Evolutionary conservation across 345 rosid genomes (phyloP), one percentile per base, ranked within the genome.

Genomic region (Salix brachista): DNA sequence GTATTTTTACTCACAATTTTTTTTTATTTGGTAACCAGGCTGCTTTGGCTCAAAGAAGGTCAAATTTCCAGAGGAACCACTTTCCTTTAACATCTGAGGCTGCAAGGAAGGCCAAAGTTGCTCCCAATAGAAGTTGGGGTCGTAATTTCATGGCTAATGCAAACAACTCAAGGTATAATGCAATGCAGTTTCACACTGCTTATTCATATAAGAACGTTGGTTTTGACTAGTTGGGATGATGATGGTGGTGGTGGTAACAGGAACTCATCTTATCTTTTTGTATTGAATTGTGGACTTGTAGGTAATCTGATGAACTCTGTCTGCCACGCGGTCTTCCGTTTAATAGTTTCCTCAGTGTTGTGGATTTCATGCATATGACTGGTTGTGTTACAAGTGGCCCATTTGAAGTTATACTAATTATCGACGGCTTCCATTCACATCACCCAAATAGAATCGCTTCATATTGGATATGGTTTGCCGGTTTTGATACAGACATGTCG

Each of bases 1-100:
- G 28, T 21, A 4, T 6, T 8, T 2, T 12, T 70, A 14, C n/a
- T 19, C 25, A 11, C 8, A 17, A 30, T 30, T 30, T 28, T 26
- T 65, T 28, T 16, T 12, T 6, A 19, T 25, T 74, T 84, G 78
- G 39, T 75, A 28, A 72, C 71, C 87, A 94, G 97, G 97, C 94
- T 8, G 87, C 85, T 73, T 84, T 92, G 77, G 98, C 96, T 46
- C 85, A 85, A 79, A 92, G 89, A 77, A 90, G 97, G 87, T 85
- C 94, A 70, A 87, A 79, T 80, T 88, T 90, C 78, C 90, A 78
- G 76, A 86, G 89, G 48, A 91, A 85, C 32, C 92, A 83, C 39
- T 92, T 94, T 82, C 92, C 90, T 74, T 73, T 87, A 28, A 80
- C 94, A 46, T 83, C 87, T 62, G 86, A 71, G 65, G 78, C 73